Evolutionary conservation across 257 asterid genomes (phyloP).

Genomic region (Salvia splendens): DNA sequence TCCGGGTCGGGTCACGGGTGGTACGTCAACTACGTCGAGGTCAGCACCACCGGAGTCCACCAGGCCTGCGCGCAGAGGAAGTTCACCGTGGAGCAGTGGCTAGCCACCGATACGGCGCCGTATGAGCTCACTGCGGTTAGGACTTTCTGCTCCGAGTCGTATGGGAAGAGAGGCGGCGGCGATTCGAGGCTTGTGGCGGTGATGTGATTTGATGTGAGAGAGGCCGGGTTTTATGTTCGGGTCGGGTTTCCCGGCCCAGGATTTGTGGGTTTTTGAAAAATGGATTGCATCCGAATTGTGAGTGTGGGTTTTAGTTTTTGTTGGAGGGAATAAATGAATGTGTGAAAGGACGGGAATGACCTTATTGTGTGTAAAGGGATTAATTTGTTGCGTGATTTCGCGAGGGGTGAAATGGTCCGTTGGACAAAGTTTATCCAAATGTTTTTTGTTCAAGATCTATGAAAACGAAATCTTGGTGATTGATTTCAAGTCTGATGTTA

Average conservation of each 20-base stretch:
- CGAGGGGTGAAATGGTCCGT: no score
- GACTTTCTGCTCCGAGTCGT: conserved; percentile 36
- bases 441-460: no score
- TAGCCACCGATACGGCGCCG: conserved; percentile 78
- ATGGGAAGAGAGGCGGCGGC: not conserved
- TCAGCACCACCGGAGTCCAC: conserved; percentile 66
- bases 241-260: conserved; percentile 1
- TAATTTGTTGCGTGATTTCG: no score
- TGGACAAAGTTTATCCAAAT: no score
- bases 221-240: not conserved
- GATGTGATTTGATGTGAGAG: conserved; percentile 28
- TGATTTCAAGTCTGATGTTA: no score
- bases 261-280: not conserved
- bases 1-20: conserved; percentile 68
- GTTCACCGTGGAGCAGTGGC: conserved; percentile 78
- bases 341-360: conserved; percentile 27
- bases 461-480: no score
- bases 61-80: conserved; percentile 37
- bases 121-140: conserved; percentile 56
- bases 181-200: conserved; percentile 32
- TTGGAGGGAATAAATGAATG: conserved; percentile 24
- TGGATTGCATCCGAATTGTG: not conserved
- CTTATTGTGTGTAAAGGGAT: not conserved
- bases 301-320: conserved; percentile 8
- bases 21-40: conserved; percentile 77